Evolutionary conservation across 2,329 filamentous ascomycete species (phyloP).

Genomic region (Ambrosiella beaveri): DNA sequence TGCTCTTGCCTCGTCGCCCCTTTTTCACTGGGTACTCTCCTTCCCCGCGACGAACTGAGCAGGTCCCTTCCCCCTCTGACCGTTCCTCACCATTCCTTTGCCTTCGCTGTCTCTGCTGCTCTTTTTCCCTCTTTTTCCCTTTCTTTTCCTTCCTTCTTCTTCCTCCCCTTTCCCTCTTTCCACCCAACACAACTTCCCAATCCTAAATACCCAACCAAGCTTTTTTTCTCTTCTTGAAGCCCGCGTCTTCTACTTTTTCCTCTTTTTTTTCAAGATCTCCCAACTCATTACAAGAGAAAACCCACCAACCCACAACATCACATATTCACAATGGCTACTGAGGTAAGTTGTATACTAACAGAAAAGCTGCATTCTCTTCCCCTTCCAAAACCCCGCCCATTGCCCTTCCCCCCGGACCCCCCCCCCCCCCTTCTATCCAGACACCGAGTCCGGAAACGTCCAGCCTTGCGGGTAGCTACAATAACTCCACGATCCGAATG

Average conservation of each 20-base stretch:
- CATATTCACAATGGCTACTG: constrained; percentile 38
- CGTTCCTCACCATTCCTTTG: constrained; percentile 6
- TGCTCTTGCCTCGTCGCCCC: not conserved
- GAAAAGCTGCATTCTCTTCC: constrained; percentile 7
- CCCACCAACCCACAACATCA: constrained; percentile 12
- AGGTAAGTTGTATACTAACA: constrained; percentile 30
- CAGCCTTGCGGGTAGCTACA: not conserved
- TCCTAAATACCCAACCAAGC: constrained; percentile 12
- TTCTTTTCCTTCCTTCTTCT: not conserved
- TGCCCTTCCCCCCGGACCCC: not conserved
- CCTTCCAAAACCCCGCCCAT: not conserved
- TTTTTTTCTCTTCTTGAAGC: constrained; percentile 9
- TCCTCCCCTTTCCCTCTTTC: constrained; percentile 2
- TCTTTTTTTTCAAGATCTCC: constrained; percentile 4
- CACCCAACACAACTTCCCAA: constrained; percentile 8
- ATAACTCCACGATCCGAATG: not conserved
- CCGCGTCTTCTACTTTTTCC: constrained; percentile 11
- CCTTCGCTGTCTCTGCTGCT: constrained; percentile 2
- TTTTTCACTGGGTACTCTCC: not conserved
- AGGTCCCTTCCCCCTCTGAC: constrained; percentile 2
- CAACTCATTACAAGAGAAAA: constrained; percentile 10
- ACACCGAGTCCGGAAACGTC: not conserved
- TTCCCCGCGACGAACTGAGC: constrained; percentile 2
- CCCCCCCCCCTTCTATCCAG: not conserved
- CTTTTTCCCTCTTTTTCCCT: constrained; percentile 1